Base-by-base conservation (phyloP, 306 rosid species). In the Oxytropis ochrocephala region DNA sequence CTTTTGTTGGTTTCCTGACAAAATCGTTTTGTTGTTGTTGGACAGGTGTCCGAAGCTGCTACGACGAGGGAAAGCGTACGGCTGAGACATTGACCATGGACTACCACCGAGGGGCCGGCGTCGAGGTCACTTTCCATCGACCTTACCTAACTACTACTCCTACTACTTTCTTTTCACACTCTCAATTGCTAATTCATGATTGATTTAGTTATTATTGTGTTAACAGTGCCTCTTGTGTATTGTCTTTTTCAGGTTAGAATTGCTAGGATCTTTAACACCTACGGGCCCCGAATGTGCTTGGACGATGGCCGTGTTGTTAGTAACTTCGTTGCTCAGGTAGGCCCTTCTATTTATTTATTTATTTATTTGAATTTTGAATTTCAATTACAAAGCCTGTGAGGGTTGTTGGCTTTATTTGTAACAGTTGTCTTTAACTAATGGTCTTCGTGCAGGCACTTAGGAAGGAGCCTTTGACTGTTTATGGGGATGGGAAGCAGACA, bases 21-120 rank as follows among this genome's bases (percentile, higher is more conserved):
- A n/a, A 69, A 66, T 17, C 0, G 47, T 13, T 30, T 46, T 29
- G 17, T 56, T 57, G 29, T 78, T 61, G 21, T 36, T 35, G 2
- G 48, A 80, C 99, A 94, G 99, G 99, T 91, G 99, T 94, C 70
- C 80, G 99, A 43, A 94, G 99, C 21, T 94, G 99, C 80, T 94
- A 94, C 82, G 99, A 94, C 5, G 99, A 94, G 83, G 99, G 99
- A 58, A 94, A 94, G 69, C 99, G 99, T 30, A 94, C 99, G 72
- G 99, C 99, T 0, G 99, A 94, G 81, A 94, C 99, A 53, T 84
- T 94, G 88, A 87, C 99, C 38, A 94, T 94, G 99, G 99, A 94
- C 74, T 94, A 94, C 50, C 97, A 94, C 73, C 49, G 99, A 73
- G 99, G 99, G 32, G 99, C 99, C 19, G 91, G 55, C 0, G 99